phyloP scores from a whole-genome alignment of 2,329 filamentous ascomycete species.

The Bipolaris oryzae region DNA sequence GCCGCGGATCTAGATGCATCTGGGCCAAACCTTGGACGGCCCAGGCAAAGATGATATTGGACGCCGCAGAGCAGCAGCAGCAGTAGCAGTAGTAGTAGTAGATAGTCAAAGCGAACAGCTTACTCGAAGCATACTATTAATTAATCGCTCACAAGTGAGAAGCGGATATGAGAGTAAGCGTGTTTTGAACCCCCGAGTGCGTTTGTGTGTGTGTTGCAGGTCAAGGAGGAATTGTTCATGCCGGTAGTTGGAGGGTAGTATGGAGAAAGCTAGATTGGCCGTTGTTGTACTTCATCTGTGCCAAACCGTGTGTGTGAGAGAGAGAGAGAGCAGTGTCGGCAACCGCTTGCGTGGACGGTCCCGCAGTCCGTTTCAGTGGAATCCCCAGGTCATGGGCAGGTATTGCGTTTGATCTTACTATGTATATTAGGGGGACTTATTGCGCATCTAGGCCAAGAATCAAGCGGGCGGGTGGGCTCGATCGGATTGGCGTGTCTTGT shows the following conservation, averaged over 20 bases:
- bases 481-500: constrained; percentile 1
- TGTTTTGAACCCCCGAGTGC: too few relatives aligned
- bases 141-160: too few relatives aligned
- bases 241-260: background rate
- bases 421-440: background rate
- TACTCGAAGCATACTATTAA: too few relatives aligned
- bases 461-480: background rate
- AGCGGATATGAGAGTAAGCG: too few relatives aligned
- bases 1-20: too few relatives aligned
- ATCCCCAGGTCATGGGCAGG: background rate
- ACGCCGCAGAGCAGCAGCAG: too few relatives aligned
- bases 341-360: background rate
- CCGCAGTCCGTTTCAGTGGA: constrained; percentile 3
- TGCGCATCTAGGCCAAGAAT: background rate
- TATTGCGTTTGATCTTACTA: background rate
- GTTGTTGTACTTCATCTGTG: background rate
- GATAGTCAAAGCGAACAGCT: too few relatives aligned
- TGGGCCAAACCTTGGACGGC: too few relatives aligned
- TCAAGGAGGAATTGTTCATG: background rate
- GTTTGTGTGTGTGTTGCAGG: too few relatives aligned
- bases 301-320: background rate
- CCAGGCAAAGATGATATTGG: too few relatives aligned
- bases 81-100: too few relatives aligned
- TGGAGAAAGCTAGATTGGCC: background rate
- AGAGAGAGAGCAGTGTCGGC: background rate